Conservation (phyloP, 108 stramenopile species). For the Fragilaria crotonensis region DNA sequence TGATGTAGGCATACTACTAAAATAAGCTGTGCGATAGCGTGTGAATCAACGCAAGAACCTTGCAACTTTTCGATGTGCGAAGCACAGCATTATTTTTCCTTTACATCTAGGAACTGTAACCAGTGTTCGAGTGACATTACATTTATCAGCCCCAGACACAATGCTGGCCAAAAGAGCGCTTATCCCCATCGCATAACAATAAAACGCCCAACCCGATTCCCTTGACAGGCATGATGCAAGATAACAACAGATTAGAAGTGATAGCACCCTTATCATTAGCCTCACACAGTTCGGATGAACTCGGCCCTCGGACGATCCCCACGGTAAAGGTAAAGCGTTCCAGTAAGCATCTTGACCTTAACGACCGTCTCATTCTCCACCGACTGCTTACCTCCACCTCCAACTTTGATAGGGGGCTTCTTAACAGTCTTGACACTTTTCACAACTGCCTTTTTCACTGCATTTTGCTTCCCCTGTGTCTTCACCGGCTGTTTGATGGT, state of each 20-base stretch:
- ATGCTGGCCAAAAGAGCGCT: no score
- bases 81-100: no score
- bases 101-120: no score
- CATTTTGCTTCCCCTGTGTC: background rate
- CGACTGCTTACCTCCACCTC: conserved; percentile 16
- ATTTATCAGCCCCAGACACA: no score
- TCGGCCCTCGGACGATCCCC: conserved; percentile 51
- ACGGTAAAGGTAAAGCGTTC: conserved; percentile 60
- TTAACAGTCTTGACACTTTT: background rate
- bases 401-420: background rate
- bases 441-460: conserved; percentile 3
- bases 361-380: conserved; percentile 33
- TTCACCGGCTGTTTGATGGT: no score
- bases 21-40: no score
- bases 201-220: background rate
- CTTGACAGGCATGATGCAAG: background rate
- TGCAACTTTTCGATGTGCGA: no score
- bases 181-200: background rate
- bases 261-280: background rate
- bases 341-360: conserved; percentile 53
- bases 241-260: no score
- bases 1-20: no score
- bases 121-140: no score
- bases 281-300: conserved; percentile 43
- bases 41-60: no score